Conservation (phyloP, 1,284 basidiomycete genomes). For the Anthracocystis setariae region DNA sequence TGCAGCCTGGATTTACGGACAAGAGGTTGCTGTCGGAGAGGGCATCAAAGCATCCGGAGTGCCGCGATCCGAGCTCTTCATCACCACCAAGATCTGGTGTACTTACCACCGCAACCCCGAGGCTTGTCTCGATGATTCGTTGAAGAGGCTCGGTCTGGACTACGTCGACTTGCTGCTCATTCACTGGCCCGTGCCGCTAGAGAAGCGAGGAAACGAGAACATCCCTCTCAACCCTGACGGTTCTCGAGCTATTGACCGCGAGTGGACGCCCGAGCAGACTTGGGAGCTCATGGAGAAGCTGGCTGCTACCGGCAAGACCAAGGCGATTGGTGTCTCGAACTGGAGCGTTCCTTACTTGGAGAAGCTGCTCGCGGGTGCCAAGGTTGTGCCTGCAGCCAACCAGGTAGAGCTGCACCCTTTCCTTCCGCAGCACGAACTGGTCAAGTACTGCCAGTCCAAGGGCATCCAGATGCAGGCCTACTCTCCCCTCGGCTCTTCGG, state of each 20-base stretch:
- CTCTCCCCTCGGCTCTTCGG: constrained; percentile 55
- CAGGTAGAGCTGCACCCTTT: constrained; percentile 70
- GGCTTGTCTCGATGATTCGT: constrained; percentile 77
- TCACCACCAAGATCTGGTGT: constrained; percentile 82
- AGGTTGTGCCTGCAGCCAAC: constrained; percentile 77
- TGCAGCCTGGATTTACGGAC: constrained; percentile 68
- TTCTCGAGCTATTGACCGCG: constrained; percentile 73
- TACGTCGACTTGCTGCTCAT: constrained; percentile 78
- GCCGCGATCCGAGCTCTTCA: constrained; percentile 81
- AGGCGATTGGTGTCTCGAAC: constrained; percentile 77
- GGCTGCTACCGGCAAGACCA: constrained; percentile 76
- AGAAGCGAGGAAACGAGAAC: constrained; percentile 76
- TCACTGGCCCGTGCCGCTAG: constrained; percentile 71
- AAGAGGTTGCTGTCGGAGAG: constrained; percentile 84
- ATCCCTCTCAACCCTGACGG: constrained; percentile 74
- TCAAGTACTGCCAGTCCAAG: constrained; percentile 73
- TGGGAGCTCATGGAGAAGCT: constrained; percentile 85
- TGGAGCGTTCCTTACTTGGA: constrained; percentile 56
- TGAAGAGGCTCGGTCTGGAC: constrained; percentile 78
- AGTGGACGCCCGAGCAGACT: constrained; percentile 77
- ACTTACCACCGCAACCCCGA: constrained; percentile 69
- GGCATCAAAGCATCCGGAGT: constrained; percentile 79
- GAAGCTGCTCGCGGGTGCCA: constrained; percentile 72
- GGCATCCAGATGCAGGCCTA: constrained; percentile 52
- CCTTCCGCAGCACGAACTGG: constrained; percentile 79